A percentile compares a stretch with the other conserved stretches of the same genome.
phyloP scores from a whole-genome alignment of 495 filamentous ascomycete species.

The Aspergillus conjunctus region DNA sequence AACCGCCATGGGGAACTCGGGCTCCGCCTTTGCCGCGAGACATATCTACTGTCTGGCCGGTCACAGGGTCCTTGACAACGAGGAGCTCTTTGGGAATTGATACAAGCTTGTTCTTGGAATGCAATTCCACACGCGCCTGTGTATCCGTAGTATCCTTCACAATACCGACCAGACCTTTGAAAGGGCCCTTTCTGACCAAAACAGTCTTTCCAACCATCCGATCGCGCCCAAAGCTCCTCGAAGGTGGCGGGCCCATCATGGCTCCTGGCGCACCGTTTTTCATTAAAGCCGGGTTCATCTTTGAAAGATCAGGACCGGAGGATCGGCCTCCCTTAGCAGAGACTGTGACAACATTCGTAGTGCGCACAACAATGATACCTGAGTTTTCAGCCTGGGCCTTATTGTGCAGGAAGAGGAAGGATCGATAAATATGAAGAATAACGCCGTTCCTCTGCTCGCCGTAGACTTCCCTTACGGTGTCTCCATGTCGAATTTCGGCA shows the following conservation, averaged over 20 bases:
- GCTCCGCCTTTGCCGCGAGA: slow-evolving; percentile 57
- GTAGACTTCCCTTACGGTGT: slow-evolving; percentile 86
- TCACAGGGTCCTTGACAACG: slow-evolving; percentile 76
- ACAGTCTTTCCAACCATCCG: slow-evolving; percentile 90
- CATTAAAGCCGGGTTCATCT: slow-evolving; percentile 92
- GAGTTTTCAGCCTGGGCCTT: slow-evolving; percentile 83
- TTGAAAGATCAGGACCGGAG: slow-evolving; percentile 72
- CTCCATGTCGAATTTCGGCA: slow-evolving; percentile 86
- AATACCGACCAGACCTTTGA: slow-evolving; percentile 92
- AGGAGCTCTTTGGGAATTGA: slow-evolving; percentile 76
- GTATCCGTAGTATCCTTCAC: slow-evolving; percentile 89
- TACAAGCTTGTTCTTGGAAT: slow-evolving; percentile 86
- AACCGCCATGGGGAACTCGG: slow-evolving; percentile 49
- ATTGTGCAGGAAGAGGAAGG: slow-evolving; percentile 84
- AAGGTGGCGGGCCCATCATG: slow-evolving; percentile 70
- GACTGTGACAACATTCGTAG: slow-evolving; percentile 80
- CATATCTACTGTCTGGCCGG: slow-evolving; percentile 73
- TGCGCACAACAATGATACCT: slow-evolving; percentile 86
- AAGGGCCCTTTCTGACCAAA: slow-evolving; percentile 75
- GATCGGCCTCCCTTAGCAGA: slow-evolving; percentile 85
- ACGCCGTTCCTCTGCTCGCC: slow-evolving; percentile 84
- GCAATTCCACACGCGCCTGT: slow-evolving; percentile 85
- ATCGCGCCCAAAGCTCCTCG: slow-evolving; percentile 73
- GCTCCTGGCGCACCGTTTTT: slow-evolving; percentile 53
- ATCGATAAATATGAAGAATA: slow-evolving; percentile 89